phyloP scores from a whole-genome alignment of 306 rosid genomes.

The Ochetophila trinervis region DNA sequence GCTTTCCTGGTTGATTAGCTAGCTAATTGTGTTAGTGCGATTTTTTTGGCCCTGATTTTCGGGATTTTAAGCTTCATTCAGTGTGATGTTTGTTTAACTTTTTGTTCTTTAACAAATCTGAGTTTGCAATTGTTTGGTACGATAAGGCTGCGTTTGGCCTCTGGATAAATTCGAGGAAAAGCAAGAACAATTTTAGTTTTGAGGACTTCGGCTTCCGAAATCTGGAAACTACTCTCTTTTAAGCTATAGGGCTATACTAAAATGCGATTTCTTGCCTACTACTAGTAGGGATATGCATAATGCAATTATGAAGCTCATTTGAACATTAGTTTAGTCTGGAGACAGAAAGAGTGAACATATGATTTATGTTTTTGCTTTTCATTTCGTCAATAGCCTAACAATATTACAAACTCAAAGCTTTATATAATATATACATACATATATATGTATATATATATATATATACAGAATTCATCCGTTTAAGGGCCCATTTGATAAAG shows the following conservation, averaged over 20 bases:
- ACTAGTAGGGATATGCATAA: neutral
- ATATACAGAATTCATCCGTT: too few species aligned
- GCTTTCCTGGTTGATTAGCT: neutral
- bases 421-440: too few species aligned
- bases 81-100: neutral
- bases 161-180: neutral
- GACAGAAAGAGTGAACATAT: neutral
- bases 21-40: neutral
- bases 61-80: neutral
- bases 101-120: conserved; percentile 6
- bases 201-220: neutral
- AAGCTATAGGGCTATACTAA: neutral
- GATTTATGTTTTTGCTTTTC: neutral
- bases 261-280: neutral
- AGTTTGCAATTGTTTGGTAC: neutral
- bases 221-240: neutral
- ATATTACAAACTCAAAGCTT: neutral
- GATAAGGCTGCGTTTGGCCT: neutral
- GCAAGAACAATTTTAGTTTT: neutral
- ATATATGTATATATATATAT: too few species aligned
- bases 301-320: too few species aligned
- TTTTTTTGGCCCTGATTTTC: conserved; percentile 9
- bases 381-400: neutral
- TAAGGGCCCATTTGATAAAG: neutral
- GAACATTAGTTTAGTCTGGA: neutral